Percentiles rank a stretch among this genome's conserved stretches.
These are phyloP conservation scores for Mycena rebaudengoi DNA, from an alignment of 768 basidiomycete genomes.

Conservation along the genomic window DNA sequence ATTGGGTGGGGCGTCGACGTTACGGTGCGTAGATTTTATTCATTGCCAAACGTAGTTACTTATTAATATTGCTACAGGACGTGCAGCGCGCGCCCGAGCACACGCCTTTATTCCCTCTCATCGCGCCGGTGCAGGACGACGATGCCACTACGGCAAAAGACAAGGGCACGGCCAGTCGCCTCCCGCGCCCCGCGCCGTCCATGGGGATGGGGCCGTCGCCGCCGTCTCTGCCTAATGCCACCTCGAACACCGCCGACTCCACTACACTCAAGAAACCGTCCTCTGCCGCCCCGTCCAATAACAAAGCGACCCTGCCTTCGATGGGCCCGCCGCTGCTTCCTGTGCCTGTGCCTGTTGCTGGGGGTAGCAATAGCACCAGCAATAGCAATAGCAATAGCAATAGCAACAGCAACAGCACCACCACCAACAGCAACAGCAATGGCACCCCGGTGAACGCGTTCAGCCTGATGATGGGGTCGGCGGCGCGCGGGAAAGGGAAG, in stretches of 20 bases:
- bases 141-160: no score
- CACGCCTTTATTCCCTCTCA: constrained; percentile 20
- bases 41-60: not conserved
- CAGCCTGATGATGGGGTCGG: constrained; percentile 40
- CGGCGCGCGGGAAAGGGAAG: constrained; percentile 28
- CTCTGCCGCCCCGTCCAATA: constrained; percentile 25
- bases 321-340: constrained; percentile 29
- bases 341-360: constrained; percentile 10
- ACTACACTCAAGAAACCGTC: no score
- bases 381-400: constrained; percentile 12
- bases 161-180: no score
- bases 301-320: no score
- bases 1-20: constrained; percentile 35
- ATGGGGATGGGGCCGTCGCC: no score
- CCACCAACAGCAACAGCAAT: constrained; percentile 20
- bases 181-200: no score
- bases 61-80: constrained; percentile 12
- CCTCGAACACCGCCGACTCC: no score
- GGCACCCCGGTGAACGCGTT: constrained; percentile 41
- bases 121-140: not conserved
- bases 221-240: no score
- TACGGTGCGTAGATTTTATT: constrained; percentile 2
- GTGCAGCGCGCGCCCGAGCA: constrained; percentile 11
- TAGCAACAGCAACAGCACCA: constrained; percentile 14
- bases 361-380: constrained; percentile 11